Evolutionary conservation across 768 basidiomycete genomes (phyloP).

Genomic region (Lactarius indigo): DNA sequence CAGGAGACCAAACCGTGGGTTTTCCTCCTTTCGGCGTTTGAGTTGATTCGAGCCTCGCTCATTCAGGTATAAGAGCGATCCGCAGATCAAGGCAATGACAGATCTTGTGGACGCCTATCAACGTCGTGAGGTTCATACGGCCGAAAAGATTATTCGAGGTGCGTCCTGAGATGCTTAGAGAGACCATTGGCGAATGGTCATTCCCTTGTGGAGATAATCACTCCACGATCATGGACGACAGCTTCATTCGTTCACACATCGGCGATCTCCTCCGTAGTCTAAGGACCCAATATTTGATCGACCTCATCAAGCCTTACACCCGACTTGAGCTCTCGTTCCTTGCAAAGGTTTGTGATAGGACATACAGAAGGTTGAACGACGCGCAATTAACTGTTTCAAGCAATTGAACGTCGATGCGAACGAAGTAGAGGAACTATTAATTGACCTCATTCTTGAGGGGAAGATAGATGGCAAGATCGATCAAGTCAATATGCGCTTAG

Average conservation of each 20-base stretch:
- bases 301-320: constrained; percentile 97
- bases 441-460: constrained; percentile 93
- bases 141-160: constrained; percentile 94
- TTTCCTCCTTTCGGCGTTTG: background rate
- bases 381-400: constrained; percentile 40
- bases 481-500: constrained; percentile 90
- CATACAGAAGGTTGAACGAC: background rate
- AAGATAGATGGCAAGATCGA: constrained; percentile 96
- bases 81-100: constrained; percentile 98
- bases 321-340: constrained; percentile 91
- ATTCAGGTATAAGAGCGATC: constrained; percentile 85
- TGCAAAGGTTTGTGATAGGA: constrained; percentile 59
- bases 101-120: constrained; percentile 97
- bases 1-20: constrained; percentile 97
- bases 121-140: constrained; percentile 92
- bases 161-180: background rate
- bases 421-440: constrained; percentile 92
- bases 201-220: constrained; percentile 64
- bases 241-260: constrained; percentile 93
- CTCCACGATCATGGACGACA: constrained; percentile 93
- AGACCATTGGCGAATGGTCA: constrained; percentile 4
- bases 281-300: constrained; percentile 94
- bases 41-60: background rate
- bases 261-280: constrained; percentile 93
- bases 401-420: constrained; percentile 92